phyloP scores from a whole-genome alignment of 116 monocot species.

The Phalaenopsis hybrid region DNA sequence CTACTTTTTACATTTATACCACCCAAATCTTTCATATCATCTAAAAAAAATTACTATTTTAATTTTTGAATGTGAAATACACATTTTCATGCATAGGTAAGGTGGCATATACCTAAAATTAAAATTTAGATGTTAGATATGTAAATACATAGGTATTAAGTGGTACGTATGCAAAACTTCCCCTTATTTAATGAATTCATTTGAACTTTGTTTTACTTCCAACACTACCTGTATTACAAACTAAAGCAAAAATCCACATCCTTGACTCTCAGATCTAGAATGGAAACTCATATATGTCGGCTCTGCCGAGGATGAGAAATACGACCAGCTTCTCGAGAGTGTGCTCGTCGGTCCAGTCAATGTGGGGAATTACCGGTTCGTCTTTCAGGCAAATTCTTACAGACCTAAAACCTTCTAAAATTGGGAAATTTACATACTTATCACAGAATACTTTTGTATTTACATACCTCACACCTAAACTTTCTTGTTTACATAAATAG shows the following conservation, averaged over 20 bases:
- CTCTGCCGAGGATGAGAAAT: conserved; percentile 92
- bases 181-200: background rate
- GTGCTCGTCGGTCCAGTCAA: conserved; percentile 97
- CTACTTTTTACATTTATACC: background rate
- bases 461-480: too few species aligned
- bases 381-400: conserved; percentile 39
- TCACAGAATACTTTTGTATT: too few species aligned
- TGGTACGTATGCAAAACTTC: too few species aligned
- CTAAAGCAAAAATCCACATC: background rate
- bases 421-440: too few species aligned
- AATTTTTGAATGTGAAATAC: too few species aligned
- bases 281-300: conserved; percentile 96
- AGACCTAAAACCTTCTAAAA: background rate
- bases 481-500: too few species aligned
- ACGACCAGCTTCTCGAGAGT: conserved; percentile 94
- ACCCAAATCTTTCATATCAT: background rate
- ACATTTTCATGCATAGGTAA: too few species aligned
- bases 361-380: conserved; percentile 92
- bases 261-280: conserved; percentile 62
- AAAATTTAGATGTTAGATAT: too few species aligned
- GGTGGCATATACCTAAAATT: too few species aligned
- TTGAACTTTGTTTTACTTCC: background rate
- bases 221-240: background rate
- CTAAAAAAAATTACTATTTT: background rate
- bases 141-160: background rate